Evolutionary conservation across 148 eudicot genomes (phyloP).

Genomic region (Rhododendron simsii): DNA sequence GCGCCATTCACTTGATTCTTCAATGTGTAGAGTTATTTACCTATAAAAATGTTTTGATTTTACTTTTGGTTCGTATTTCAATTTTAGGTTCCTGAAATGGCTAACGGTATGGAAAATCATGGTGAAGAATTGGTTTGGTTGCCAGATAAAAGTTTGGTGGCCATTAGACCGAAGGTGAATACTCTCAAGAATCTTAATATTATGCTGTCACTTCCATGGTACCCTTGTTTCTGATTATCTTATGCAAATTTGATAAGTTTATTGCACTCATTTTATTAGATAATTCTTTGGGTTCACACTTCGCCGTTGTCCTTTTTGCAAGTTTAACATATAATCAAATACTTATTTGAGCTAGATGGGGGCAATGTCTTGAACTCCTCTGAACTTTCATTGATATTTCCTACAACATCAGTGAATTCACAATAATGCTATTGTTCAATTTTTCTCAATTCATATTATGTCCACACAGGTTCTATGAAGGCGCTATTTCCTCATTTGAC

Average conservation of each 20-base stretch:
- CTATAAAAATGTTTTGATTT: neutral
- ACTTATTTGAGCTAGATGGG: neutral
- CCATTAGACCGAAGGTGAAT: conserved; percentile 60
- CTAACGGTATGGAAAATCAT: neutral
- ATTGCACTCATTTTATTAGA: neutral
- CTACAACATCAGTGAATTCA: neutral
- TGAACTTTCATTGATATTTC: neutral
- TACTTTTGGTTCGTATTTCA: neutral
- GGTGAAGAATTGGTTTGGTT: conserved; percentile 21
- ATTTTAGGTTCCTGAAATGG: conserved; percentile 11
- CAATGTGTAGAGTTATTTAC: neutral
- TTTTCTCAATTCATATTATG: conserved; percentile 4
- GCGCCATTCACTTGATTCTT: neutral
- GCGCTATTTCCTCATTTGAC: conserved; percentile 48
- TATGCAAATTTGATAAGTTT: neutral
- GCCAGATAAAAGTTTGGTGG: conserved; percentile 49
- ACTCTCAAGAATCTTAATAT: conserved; percentile 1
- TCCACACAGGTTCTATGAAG: conserved; percentile 58
- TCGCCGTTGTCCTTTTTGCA: neutral
- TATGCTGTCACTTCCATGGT: neutral
- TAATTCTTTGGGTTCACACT: neutral
- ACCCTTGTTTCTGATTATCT: neutral
- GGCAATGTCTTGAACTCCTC: neutral
- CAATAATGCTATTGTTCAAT: neutral
- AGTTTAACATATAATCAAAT: neutral